Conservation (phyloP, 1,284 basidiomycete species). For the Pseudomicrostroma phylloplanum region DNA sequence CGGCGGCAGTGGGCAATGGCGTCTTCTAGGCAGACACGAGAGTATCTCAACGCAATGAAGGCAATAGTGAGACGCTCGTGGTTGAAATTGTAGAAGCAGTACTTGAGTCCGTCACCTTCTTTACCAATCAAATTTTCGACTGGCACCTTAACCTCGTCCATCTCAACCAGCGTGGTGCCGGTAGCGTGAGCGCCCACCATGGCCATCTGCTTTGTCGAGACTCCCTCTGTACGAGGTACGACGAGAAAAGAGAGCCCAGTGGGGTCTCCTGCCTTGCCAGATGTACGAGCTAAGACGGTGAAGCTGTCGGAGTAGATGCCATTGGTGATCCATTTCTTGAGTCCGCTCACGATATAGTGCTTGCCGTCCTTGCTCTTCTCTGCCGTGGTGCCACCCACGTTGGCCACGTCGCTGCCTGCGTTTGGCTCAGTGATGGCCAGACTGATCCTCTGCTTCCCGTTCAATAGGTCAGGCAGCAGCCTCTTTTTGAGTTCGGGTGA, state of each 20-base stretch:
- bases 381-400: constrained; percentile 38
- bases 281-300: constrained; percentile 51
- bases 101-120: constrained; percentile 32
- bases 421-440: constrained; percentile 44
- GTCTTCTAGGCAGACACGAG: constrained; percentile 24
- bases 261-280: constrained; percentile 49
- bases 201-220: constrained; percentile 43
- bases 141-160: constrained; percentile 48
- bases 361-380: constrained; percentile 44
- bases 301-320: constrained; percentile 47
- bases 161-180: constrained; percentile 50
- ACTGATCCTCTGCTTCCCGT: constrained; percentile 32
- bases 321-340: constrained; percentile 50
- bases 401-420: constrained; percentile 51
- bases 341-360: constrained; percentile 51
- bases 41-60: constrained; percentile 27
- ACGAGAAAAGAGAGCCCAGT: constrained; percentile 49
- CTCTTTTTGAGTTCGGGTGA: constrained; percentile 29
- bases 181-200: constrained; percentile 42
- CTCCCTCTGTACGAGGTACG: constrained; percentile 36
- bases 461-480: constrained; percentile 33
- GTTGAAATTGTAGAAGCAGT: constrained; percentile 22
- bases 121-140: constrained; percentile 50
- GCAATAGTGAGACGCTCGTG: constrained; percentile 37
- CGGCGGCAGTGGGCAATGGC: constrained; percentile 27